Evolutionary conservation across 139 green algal genomes (phyloP).

Genomic region (Parachlorella kessleri): DNA sequence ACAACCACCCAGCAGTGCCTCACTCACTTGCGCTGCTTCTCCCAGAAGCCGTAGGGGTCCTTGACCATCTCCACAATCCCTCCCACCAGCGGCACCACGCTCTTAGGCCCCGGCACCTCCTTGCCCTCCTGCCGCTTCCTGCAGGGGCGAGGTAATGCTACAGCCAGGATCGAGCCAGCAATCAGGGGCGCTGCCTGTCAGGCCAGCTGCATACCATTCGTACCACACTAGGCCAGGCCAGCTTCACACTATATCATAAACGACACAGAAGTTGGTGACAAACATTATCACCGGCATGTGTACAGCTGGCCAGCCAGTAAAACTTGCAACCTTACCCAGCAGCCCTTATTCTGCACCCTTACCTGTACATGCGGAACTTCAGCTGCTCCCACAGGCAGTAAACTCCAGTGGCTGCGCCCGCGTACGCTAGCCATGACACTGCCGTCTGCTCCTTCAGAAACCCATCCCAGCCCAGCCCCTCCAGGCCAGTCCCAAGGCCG

Average conservation of each 20-base stretch:
- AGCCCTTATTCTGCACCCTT: not conserved
- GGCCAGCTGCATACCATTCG: not conserved
- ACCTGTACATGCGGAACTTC: conserved; percentile 44
- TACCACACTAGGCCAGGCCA: not conserved
- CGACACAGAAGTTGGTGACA: not conserved
- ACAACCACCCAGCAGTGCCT: no score
- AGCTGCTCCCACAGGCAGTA: conserved; percentile 68
- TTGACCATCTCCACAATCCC: conserved; percentile 83
- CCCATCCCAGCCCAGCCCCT: not conserved
- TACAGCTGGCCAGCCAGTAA: not conserved
- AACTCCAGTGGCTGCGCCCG: conserved; percentile 18
- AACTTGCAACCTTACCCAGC: no score
- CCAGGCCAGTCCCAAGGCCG: not conserved
- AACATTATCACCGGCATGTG: no score
- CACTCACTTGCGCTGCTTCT: conserved; percentile 41
- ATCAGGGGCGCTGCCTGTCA: no score
- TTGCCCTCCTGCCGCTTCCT: conserved; percentile 47
- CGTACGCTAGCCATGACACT: conserved; percentile 18
- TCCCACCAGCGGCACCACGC: conserved; percentile 70
- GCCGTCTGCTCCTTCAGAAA: not conserved
- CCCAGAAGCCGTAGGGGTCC: conserved; percentile 64
- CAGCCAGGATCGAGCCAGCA: no score
- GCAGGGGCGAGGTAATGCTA: not conserved
- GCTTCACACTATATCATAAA: not conserved
- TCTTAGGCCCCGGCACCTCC: conserved; percentile 49